Evolutionary conservation across 352 stramenopile genomes (phyloP), one percentile per base, ranked within the genome.

Genomic region (Globisporangium acanthophoron): DNA sequence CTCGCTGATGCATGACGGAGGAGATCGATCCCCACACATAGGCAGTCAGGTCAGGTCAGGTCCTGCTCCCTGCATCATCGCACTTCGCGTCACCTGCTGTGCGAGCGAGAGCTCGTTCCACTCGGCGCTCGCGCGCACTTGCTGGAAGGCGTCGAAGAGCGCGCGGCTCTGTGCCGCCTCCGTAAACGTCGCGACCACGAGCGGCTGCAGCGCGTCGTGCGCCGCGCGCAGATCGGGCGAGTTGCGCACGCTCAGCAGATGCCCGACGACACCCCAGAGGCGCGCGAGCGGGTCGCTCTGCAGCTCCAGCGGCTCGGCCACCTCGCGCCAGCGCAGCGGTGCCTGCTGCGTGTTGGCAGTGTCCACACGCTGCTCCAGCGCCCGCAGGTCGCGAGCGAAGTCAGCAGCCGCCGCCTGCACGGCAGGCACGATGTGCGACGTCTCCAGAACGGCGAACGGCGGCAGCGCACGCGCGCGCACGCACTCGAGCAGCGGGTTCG

Each of bases 181-280:
- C 18, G 90, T 98, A 52, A 97, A 87, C 0, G 90, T 88, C 77
- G 97, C 62, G 41, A 99, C 95, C 31, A 99, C 91, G 40, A 97
- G 84, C 59, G 97, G 92, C 67, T 94, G 83, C 64, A 98, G 86
- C 39, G 88, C 66, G 66, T 98, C 89, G 70, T 99, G 96, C 16
- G 90, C 95, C n/a, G 83, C 64, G 40, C 97, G 82, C 21, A 99
- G 72, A 54, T 96, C 92, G 6, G 98, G 88, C 48, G 85, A 96
- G 75, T 99, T 98, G 68, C 96, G 94, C 27, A 99, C 96, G 49
- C 94, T 97, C 71, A 98, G 98, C 46, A 99, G 83, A 75, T 99
- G 97, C 31, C 87, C 85, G 24, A 98, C 95, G 18, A 99, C 76
- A 18, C 96, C 94, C 97, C 96, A 99, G 45, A 93, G 82, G 59